These are phyloP conservation scores for Forsythia suspensa DNA, from an alignment of 257 asterid species.

Conservation along the genomic window DNA sequence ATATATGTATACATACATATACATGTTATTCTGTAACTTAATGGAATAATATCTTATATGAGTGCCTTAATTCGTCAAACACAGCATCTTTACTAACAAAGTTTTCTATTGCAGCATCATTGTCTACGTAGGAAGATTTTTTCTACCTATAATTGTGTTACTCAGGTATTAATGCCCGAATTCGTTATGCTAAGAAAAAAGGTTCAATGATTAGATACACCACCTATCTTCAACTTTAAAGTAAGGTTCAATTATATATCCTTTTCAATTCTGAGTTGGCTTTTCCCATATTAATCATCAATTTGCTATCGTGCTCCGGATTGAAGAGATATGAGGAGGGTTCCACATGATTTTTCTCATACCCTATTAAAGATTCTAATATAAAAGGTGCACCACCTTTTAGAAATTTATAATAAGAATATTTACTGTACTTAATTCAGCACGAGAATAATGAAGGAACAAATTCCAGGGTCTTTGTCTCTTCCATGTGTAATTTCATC, in stretches of 20 bases:
- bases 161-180: neutral
- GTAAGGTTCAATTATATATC: neutral
- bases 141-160: neutral
- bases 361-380: slow-evolving; percentile 1
- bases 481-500: no score
- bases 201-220: slow-evolving; percentile 1
- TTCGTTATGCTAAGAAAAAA: slow-evolving; percentile 2
- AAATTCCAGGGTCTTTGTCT: no score
- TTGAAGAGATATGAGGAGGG: neutral
- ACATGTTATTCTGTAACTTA: neutral
- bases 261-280: neutral
- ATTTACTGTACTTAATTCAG: neutral
- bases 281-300: neutral
- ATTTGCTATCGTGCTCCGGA: neutral
- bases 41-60: neutral
- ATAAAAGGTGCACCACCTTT: neutral
- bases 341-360: neutral
- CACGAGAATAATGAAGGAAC: neutral
- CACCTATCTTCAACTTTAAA: neutral
- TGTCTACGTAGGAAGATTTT: slow-evolving; percentile 12
- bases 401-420: neutral
- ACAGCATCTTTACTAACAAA: slow-evolving; percentile 23
- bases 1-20: slow-evolving; percentile 3
- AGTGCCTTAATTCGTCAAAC: neutral
- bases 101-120: slow-evolving; percentile 21